phyloP scores from a whole-genome alignment of 257 asterid species.

The Solanum ossicruentum region DNA sequence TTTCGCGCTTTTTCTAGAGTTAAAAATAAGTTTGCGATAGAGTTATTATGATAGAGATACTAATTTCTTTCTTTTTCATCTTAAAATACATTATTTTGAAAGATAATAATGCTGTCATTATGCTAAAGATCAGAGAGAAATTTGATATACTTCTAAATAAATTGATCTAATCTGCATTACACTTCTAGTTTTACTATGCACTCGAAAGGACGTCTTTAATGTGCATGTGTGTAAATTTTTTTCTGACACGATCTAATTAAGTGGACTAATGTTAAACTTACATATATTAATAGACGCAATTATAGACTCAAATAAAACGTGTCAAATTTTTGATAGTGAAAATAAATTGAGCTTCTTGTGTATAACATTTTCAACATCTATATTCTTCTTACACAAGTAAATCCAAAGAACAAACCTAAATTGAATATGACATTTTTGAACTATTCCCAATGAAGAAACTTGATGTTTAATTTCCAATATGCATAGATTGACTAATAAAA shows the following conservation, averaged over 20 bases:
- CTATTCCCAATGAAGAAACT: neutral
- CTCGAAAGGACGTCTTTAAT: neutral
- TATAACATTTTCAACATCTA: neutral
- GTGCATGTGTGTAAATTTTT: neutral
- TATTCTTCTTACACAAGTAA: neutral
- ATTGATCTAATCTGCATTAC: neutral
- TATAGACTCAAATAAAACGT: neutral
- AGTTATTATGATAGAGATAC: neutral
- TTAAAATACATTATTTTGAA: neutral
- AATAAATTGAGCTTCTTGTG: neutral
- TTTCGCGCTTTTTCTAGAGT: neutral
- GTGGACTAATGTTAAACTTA: neutral
- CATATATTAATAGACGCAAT: no score
- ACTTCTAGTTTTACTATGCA: neutral
- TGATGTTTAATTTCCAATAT: neutral
- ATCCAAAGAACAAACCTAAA: neutral
- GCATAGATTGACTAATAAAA: neutral
- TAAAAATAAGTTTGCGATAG: neutral
- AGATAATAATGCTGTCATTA: neutral
- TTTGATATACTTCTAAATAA: neutral
- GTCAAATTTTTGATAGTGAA: neutral
- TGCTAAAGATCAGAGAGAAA: neutral
- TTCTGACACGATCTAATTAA: neutral
- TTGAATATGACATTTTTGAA: neutral
- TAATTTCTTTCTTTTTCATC: neutral